These are phyloP conservation scores for Trichoderma endophyticum DNA, from an alignment of 2,329 filamentous ascomycete species.

Conservation along the genomic window DNA sequence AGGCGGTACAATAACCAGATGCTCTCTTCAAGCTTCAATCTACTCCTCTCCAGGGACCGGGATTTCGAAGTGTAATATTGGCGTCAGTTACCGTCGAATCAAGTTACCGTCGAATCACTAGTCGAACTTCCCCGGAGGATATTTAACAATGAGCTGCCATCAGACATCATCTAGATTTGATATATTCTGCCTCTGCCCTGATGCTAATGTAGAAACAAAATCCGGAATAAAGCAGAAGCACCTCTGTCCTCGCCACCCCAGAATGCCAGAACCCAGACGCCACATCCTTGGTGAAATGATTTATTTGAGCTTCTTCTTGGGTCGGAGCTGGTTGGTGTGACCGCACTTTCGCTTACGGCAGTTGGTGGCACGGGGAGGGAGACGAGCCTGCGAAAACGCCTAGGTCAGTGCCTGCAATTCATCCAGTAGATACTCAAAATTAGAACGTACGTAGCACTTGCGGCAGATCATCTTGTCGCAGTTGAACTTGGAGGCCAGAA, in stretches of 20 bases:
- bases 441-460: conserved; percentile 92
- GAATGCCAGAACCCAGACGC: conserved; percentile 46
- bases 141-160: conserved; percentile 21
- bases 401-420: neutral
- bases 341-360: conserved; percentile 99
- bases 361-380: conserved; percentile 98
- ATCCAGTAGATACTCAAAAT: neutral
- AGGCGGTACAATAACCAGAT: neutral
- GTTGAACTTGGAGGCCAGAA: conserved; percentile 98
- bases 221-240: conserved; percentile 37
- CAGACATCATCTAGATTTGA: conserved; percentile 37
- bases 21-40: neutral
- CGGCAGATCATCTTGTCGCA: conserved; percentile 99
- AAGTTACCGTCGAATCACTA: neutral
- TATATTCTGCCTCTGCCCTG: conserved; percentile 37
- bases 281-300: conserved; percentile 41
- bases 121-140: neutral
- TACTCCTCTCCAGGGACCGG: neutral
- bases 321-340: conserved; percentile 99
- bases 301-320: conserved; percentile 99
- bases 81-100: neutral
- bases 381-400: conserved; percentile 59
- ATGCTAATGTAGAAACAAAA: conserved; percentile 42
- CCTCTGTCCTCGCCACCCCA: conserved; percentile 37
- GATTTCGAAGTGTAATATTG: neutral